Evolutionary conservation across 441 rosid species (phyloP).

Genomic region (Hypseocharis bilobata): DNA sequence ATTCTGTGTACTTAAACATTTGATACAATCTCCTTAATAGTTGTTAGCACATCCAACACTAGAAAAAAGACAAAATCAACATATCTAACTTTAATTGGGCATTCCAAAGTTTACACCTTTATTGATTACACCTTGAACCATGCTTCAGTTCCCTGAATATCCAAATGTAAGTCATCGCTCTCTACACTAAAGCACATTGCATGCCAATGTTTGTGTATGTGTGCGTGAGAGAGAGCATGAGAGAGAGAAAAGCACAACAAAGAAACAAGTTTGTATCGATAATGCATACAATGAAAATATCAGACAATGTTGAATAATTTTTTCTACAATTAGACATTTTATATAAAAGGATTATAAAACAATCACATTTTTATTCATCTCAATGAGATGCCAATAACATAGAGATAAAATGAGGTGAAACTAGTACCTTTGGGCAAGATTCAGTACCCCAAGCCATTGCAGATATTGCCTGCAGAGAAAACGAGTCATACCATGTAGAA

Average conservation of each 20-base stretch:
- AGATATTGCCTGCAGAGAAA: constrained; percentile 58
- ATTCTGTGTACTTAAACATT: not conserved
- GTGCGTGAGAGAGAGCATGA: not conserved
- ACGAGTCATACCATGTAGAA: not conserved
- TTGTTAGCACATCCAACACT: not conserved
- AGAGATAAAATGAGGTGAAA: constrained; percentile 10
- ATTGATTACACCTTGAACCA: not conserved
- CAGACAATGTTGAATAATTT: not conserved
- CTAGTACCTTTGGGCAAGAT: constrained; percentile 81
- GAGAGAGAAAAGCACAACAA: not conserved
- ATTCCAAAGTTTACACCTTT: not conserved
- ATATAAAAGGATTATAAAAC: not conserved
- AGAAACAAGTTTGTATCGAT: not conserved
- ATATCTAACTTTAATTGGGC: not conserved
- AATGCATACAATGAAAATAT: not conserved
- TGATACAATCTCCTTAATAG: not conserved
- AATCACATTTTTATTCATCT: not conserved
- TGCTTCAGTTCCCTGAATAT: not conserved
- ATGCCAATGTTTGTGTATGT: not conserved
- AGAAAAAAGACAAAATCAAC: not conserved
- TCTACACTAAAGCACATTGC: not conserved
- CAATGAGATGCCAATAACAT: not conserved
- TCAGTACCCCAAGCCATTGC: constrained; percentile 98
- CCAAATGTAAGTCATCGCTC: not conserved
- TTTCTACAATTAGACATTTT: not conserved